A percentile compares a stretch with the other conserved stretches of the same genome.
These are phyloP conservation scores for Thalia dealbata DNA, from an alignment of 176 grass and related monocot species.

Conservation along the genomic window DNA sequence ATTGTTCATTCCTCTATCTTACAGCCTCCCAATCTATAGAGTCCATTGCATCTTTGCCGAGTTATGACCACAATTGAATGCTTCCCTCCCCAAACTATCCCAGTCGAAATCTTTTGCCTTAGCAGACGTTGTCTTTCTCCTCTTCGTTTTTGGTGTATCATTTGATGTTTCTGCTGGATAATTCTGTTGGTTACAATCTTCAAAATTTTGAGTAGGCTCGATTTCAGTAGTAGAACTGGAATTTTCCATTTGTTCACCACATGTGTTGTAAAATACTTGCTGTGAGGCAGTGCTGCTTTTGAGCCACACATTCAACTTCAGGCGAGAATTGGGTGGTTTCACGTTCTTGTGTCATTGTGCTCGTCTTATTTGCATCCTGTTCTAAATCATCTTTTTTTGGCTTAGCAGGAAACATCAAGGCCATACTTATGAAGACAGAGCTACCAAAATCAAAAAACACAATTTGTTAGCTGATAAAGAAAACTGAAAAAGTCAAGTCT, in stretches of 20 bases:
- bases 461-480: slow-evolving; percentile 14
- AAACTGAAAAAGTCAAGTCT: too few species aligned
- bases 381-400: slow-evolving; percentile 12
- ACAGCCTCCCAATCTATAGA: slow-evolving; percentile 70
- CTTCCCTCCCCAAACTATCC: slow-evolving; percentile 63
- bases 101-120: slow-evolving; percentile 47
- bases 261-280: slow-evolving; percentile 22
- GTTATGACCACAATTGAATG: slow-evolving; percentile 22
- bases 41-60: slow-evolving; percentile 42
- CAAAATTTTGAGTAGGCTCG: background rate
- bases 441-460: slow-evolving; percentile 25
- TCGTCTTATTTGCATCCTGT: slow-evolving; percentile 19
- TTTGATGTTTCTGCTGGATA: background rate
- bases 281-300: slow-evolving; percentile 13
- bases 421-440: slow-evolving; percentile 82
- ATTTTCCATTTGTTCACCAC: slow-evolving; percentile 7
- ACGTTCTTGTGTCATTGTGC: slow-evolving; percentile 18
- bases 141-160: slow-evolving; percentile 29
- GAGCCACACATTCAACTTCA: slow-evolving; percentile 22
- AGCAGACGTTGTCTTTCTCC: slow-evolving; percentile 14
- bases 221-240: background rate
- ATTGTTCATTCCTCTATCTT: slow-evolving; percentile 81
- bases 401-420: slow-evolving; percentile 45
- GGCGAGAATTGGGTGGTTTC: slow-evolving; percentile 1
- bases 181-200: background rate